Conservation (phyloP, 768 basidiomycete genomes). For the Mycena rosella region DNA sequence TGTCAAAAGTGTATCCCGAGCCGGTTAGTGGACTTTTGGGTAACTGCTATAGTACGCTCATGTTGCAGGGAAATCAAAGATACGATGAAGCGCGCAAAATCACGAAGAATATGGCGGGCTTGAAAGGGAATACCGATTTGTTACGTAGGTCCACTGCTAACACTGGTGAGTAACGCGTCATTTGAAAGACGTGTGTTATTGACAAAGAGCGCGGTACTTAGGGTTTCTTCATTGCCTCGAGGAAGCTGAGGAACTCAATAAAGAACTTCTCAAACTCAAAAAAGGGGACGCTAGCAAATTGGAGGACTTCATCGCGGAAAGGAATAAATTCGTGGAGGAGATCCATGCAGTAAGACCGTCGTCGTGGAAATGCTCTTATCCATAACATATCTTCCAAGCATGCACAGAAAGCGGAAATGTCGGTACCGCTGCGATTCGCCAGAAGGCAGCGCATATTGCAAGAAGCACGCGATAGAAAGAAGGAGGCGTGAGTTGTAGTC, state of each 20-base stretch:
- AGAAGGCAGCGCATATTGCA: constrained; percentile 24
- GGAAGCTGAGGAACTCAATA: constrained; percentile 27
- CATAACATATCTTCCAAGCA: constrained; percentile 4
- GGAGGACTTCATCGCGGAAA: constrained; percentile 11
- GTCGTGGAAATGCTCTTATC: not conserved
- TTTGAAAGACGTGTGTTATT: not conserved
- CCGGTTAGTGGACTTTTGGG: constrained; percentile 30
- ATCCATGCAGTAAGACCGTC: constrained; percentile 20
- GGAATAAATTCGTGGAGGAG: constrained; percentile 25
- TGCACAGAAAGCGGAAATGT: constrained; percentile 23
- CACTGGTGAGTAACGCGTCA: not conserved
- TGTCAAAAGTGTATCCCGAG: constrained; percentile 33
- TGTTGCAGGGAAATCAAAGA: not conserved
- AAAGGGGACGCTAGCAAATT: constrained; percentile 20
- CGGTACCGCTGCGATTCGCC: constrained; percentile 16
- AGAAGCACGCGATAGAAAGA: constrained; percentile 34
- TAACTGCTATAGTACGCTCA: not conserved
- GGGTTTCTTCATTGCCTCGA: constrained; percentile 24
- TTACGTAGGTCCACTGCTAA: not conserved
- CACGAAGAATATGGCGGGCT: constrained; percentile 9
- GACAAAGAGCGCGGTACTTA: not conserved
- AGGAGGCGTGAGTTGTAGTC: constrained; percentile 28
- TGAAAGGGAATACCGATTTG: not conserved
- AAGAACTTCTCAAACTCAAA: constrained; percentile 21
- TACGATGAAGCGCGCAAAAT: constrained; percentile 28